These are phyloP conservation scores for Aspergillus luchuensis DNA, from an alignment of 2,329 filamentous ascomycete species.

Conservation along the genomic window DNA sequence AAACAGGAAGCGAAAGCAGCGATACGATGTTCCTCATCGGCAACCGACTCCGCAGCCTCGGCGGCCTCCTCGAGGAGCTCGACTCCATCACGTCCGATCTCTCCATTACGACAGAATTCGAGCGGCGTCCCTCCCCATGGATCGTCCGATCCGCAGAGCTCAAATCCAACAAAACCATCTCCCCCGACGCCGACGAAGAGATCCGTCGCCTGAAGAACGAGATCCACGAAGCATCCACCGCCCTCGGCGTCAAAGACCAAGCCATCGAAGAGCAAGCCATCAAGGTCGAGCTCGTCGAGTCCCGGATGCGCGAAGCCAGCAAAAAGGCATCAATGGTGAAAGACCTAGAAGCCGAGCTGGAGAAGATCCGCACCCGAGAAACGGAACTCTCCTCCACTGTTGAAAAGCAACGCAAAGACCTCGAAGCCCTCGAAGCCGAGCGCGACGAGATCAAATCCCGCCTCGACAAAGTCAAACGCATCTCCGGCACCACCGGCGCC, in stretches of 20 bases:
- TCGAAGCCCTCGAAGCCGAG: conserved; percentile 41
- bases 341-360: conserved; percentile 46
- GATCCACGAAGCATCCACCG: conserved; percentile 73
- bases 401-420: conserved; percentile 40
- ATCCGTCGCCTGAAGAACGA: conserved; percentile 78
- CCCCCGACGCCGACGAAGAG: conserved; percentile 82
- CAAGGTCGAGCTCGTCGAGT: conserved; percentile 90
- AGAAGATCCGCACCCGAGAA: conserved; percentile 40
- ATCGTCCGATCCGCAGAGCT: conserved; percentile 77
- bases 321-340: conserved; percentile 65
- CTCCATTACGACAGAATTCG: conserved; percentile 75
- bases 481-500: conserved; percentile 41
- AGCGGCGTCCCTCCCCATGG: conserved; percentile 77
- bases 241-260: conserved; percentile 73
- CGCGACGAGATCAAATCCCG: conserved; percentile 46
- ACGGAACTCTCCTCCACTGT: conserved; percentile 35
- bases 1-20: conserved; percentile 29
- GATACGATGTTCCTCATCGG: conserved; percentile 71
- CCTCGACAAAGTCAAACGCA: conserved; percentile 46
- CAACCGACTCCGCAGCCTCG: conserved; percentile 66
- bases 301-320: conserved; percentile 79
- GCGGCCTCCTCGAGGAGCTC: conserved; percentile 68
- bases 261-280: conserved; percentile 83
- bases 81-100: conserved; percentile 70
- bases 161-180: conserved; percentile 76